These are phyloP conservation scores for Mycena chlorophos DNA, from an alignment of 768 basidiomycete genomes.

Conservation along the genomic window DNA sequence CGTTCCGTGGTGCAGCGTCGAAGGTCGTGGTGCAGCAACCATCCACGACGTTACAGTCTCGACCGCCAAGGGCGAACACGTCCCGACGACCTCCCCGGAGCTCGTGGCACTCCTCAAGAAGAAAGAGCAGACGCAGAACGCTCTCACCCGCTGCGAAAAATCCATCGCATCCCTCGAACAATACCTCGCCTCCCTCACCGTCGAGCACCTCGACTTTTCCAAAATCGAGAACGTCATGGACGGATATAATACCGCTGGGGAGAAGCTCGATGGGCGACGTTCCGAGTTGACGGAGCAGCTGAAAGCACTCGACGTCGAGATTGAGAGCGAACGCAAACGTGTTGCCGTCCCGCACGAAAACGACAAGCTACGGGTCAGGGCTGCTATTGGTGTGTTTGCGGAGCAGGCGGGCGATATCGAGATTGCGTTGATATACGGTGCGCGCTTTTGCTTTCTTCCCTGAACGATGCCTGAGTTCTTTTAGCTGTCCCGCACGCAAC, in stretches of 20 bases:
- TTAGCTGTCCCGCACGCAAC: conserved; percentile 38
- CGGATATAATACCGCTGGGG: conserved; percentile 35
- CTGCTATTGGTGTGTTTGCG: conserved; percentile 38
- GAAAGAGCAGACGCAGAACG: conserved; percentile 29
- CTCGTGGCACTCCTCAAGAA: conserved; percentile 28
- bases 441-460: neutral
- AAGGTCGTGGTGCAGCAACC: conserved; percentile 45
- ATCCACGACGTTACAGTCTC: conserved; percentile 46
- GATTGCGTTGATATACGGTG: conserved; percentile 42
- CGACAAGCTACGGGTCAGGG: conserved; percentile 31
- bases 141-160: conserved; percentile 32
- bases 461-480: neutral
- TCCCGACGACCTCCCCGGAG: conserved; percentile 26
- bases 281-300: conserved; percentile 33
- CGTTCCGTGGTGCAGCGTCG: conserved; percentile 36
- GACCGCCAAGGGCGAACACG: conserved; percentile 2
- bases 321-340: conserved; percentile 25
- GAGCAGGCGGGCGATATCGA: conserved; percentile 38
- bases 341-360: conserved; percentile 21
- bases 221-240: conserved; percentile 32
- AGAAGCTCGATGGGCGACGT: conserved; percentile 34
- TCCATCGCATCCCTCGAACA: conserved; percentile 31
- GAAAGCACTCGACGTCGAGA: conserved; percentile 24
- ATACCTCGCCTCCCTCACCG: conserved; percentile 37
- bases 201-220: conserved; percentile 31